phyloP scores from a whole-genome alignment of 2,329 filamentous ascomycete genomes.

The Ophiostoma australiae region DNA sequence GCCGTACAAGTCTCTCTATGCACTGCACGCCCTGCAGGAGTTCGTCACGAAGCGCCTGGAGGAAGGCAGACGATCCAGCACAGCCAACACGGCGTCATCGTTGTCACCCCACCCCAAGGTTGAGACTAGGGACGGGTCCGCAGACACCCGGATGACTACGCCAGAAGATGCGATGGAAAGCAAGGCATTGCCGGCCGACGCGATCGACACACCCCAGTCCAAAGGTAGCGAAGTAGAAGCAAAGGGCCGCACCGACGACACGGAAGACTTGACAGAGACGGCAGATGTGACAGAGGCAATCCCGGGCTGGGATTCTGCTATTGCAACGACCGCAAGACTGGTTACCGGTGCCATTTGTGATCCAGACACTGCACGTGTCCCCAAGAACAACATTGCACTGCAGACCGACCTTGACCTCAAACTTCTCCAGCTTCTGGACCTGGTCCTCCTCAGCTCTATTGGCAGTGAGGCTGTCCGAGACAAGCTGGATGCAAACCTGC shows the following conservation, averaged over 20 bases:
- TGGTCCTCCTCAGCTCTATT: constrained; percentile 43
- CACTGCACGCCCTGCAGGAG: constrained; percentile 60
- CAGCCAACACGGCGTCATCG: constrained; percentile 25
- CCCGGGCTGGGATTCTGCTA: background rate
- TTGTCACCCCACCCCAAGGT: background rate
- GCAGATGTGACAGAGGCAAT: background rate
- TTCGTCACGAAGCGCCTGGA: constrained; percentile 48
- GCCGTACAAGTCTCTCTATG: constrained; percentile 70
- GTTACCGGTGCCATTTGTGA: constrained; percentile 57
- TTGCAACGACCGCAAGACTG: background rate
- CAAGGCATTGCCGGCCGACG: background rate
- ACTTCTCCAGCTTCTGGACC: constrained; percentile 53
- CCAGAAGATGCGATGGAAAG: background rate
- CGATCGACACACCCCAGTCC: background rate
- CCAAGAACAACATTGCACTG: constrained; percentile 39
- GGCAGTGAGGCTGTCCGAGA: constrained; percentile 26
- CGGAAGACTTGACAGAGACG: background rate
- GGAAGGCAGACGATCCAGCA: background rate
- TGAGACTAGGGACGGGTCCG: background rate
- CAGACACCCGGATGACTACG: background rate
- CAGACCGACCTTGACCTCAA: constrained; percentile 48
- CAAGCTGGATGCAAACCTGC: constrained; percentile 30
- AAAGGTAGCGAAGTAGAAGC: background rate
- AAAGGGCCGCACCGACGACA: background rate
- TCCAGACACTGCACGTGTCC: constrained; percentile 46